These are phyloP conservation scores for Trichoderma sp. DNA, from an alignment of 2,329 filamentous ascomycete genomes.

Conservation along the genomic window DNA sequence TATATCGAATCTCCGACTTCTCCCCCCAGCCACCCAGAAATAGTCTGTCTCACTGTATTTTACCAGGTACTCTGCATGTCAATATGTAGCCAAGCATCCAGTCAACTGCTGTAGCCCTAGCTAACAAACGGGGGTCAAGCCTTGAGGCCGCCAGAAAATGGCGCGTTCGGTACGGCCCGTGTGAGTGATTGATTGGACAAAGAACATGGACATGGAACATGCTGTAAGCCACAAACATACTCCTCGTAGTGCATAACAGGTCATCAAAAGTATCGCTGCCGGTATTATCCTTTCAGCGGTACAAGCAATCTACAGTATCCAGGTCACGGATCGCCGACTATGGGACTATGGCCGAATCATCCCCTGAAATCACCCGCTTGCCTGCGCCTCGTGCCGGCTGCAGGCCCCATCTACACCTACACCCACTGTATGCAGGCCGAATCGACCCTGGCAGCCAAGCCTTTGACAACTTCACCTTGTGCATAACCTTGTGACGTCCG, in stretches of 20 bases:
- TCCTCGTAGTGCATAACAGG: too few species aligned
- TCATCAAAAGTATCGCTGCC: too few species aligned
- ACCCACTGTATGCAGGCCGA: background rate
- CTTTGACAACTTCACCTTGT: background rate
- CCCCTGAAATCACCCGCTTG: background rate
- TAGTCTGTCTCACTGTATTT: too few species aligned
- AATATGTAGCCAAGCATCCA: background rate
- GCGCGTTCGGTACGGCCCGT: slow-evolving; percentile 19
- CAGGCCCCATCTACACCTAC: background rate
- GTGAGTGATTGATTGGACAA: slow-evolving; percentile 2
- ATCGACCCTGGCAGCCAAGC: background rate
- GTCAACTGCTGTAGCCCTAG: background rate
- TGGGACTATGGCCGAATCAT: background rate
- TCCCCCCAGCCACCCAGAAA: too few species aligned
- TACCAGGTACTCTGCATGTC: too few species aligned
- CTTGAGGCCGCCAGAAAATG: slow-evolving; percentile 4
- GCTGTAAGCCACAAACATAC: background rate
- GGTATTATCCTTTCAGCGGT: background rate
- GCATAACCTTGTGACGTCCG: background rate
- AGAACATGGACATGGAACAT: background rate
- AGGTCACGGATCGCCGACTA: background rate
- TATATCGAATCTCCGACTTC: too few species aligned
- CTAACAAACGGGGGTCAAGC: background rate
- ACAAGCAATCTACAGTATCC: background rate
- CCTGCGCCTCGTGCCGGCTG: slow-evolving; percentile 14